Conservation (phyloP, 2,329 filamentous ascomycete species). For the Chalaropsis thielavioides region DNA sequence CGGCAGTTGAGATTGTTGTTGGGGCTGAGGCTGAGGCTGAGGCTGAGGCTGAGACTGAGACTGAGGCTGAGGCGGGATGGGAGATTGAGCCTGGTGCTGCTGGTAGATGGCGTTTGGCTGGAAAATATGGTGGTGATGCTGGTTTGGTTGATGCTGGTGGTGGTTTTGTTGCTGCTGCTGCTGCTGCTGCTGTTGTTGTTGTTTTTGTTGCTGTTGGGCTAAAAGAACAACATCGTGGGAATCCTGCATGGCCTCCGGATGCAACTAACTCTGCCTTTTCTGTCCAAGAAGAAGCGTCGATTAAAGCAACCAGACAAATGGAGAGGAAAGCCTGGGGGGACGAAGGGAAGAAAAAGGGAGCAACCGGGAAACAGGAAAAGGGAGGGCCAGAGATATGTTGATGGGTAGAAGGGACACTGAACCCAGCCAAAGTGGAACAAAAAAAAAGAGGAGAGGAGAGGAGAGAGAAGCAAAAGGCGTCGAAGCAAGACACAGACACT, state of each 20-base stretch:
- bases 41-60: constrained; percentile 20
- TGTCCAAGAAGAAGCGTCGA: neutral
- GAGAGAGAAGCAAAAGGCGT: neutral
- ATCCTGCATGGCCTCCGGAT: constrained; percentile 16
- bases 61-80: constrained; percentile 5
- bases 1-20: constrained; percentile 18
- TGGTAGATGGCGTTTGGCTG: neutral
- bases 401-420: neutral
- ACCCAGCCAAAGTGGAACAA: neutral
- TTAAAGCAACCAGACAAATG: neutral
- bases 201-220: constrained; percentile 18
- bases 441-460: neutral
- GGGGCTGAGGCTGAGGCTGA: constrained; percentile 26
- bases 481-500: too few species aligned
- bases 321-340: neutral
- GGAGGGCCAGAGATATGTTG: neutral
- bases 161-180: constrained; percentile 20
- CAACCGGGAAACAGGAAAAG: neutral
- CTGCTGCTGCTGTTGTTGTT: constrained; percentile 20
- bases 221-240: constrained; percentile 17
- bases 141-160: constrained; percentile 24
- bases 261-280: neutral
- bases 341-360: neutral
- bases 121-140: neutral
- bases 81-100: constrained; percentile 6